phyloP scores from a whole-genome alignment of 164 flowering plant genomes.

The Liquidambar formosana region DNA sequence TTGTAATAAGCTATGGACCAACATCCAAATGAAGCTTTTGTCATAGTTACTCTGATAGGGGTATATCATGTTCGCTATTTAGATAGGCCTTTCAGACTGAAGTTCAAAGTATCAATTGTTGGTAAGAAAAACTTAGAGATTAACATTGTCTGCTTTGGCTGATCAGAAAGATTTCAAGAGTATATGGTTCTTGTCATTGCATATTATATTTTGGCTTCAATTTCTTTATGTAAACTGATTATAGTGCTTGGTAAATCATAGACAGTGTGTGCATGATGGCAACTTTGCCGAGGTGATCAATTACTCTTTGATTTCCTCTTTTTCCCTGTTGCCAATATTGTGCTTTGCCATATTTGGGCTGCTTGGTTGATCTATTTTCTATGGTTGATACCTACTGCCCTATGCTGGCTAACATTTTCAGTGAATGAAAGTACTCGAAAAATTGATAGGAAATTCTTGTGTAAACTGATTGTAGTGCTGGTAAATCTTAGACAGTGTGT shows the following conservation, averaged over 20 bases:
- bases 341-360: slow-evolving; percentile 3
- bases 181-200: too few relatives aligned
- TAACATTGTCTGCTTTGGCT: too few relatives aligned
- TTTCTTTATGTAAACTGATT: too few relatives aligned
- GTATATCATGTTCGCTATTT: neutral
- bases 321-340: slow-evolving; percentile 39
- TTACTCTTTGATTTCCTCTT: slow-evolving; percentile 25
- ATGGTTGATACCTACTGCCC: neutral
- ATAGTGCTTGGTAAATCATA: too few relatives aligned
- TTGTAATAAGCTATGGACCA: slow-evolving; percentile 23
- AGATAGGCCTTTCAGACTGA: neutral
- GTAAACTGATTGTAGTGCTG: neutral
- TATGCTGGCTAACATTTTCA: slow-evolving; percentile 3
- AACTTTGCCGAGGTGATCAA: slow-evolving; percentile 54
- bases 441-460: too few relatives aligned
- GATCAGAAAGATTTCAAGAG: too few relatives aligned
- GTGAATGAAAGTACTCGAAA: neutral
- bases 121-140: too few relatives aligned
- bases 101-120: too few relatives aligned
- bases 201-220: too few relatives aligned
- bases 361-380: slow-evolving; percentile 3
- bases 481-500: neutral
- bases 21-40: slow-evolving; percentile 37
- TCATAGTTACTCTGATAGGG: slow-evolving; percentile 48
- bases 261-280: slow-evolving; percentile 16